phyloP scores from a whole-genome alignment of 2,329 filamentous ascomycete genomes.

The Fusarium ramigenum region DNA sequence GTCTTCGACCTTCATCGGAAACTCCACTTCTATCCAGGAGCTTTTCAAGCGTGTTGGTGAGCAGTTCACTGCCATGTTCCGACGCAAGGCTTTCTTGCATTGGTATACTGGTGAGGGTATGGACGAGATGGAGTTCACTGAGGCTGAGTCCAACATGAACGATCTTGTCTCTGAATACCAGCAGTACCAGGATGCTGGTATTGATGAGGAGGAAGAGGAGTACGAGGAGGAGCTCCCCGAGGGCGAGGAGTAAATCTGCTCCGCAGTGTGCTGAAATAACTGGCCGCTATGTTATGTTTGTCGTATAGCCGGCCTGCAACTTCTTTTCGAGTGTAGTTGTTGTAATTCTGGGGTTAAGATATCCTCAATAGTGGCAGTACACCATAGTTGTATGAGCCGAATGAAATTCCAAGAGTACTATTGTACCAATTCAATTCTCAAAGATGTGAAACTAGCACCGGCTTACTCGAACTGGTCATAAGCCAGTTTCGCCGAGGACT shows the following conservation, averaged over 20 bases:
- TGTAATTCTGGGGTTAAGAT: conserved; percentile 52
- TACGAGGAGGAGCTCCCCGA: conserved; percentile 88
- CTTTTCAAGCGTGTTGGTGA: conserved; percentile 99
- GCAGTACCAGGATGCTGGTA: conserved; percentile 99
- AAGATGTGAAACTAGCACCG: background rate
- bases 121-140: conserved; percentile 99
- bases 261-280: conserved; percentile 5
- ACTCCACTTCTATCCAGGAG: conserved; percentile 99
- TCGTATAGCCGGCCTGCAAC: conserved; percentile 41
- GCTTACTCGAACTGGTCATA: background rate
- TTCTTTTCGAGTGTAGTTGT: conserved; percentile 47
- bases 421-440: conserved; percentile 39
- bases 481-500: background rate
- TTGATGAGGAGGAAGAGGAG: conserved; percentile 97
- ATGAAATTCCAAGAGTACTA: conserved; percentile 45
- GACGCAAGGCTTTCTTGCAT: conserved; percentile 99
- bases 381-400: conserved; percentile 45
- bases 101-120: conserved; percentile 99
- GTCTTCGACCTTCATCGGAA: conserved; percentile 98
- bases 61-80: conserved; percentile 99
- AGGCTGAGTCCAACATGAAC: conserved; percentile 99
- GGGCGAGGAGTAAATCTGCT: conserved; percentile 65
- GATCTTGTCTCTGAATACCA: conserved; percentile 99
- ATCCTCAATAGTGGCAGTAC: conserved; percentile 50
- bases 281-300: conserved; percentile 21